A percentile compares a stretch with the other conserved stretches of the same genome.
Evolutionary conservation across 257 asterid species (phyloP).

Genomic region (Eustoma russellianum): DNA sequence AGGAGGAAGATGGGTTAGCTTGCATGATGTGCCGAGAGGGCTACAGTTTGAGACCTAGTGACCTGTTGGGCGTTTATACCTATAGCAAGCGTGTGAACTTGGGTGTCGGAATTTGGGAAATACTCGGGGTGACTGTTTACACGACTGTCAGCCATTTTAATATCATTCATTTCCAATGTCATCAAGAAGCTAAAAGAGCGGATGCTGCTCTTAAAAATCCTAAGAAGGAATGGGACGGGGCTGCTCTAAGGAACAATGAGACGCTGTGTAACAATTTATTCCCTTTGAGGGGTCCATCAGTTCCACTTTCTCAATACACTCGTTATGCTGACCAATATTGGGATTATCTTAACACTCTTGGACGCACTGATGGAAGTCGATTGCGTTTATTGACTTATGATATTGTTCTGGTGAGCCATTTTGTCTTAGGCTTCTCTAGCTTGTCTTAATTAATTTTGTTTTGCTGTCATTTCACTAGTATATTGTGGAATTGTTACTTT

Average conservation of each 20-base stretch:
- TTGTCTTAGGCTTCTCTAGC: conserved; percentile 4
- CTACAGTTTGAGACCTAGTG: conserved; percentile 77
- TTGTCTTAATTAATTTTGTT: not conserved
- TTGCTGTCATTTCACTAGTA: not conserved
- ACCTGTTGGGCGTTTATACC: conserved; percentile 76
- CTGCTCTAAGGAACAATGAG: conserved; percentile 91
- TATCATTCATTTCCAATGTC: conserved; percentile 98
- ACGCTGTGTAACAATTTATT: conserved; percentile 90
- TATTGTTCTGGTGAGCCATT: conserved; percentile 72
- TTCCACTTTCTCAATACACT: conserved; percentile 71
- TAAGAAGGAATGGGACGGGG: conserved; percentile 99
- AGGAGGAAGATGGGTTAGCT: conserved; percentile 91
- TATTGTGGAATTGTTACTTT: not conserved
- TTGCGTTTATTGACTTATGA: conserved; percentile 84
- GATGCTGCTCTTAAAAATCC: conserved; percentile 88
- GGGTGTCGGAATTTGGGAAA: conserved; percentile 80
- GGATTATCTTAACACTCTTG: conserved; percentile 90
- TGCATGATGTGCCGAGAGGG: conserved; percentile 99
- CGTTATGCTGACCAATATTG: conserved; percentile 94
- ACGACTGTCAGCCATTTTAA: conserved; percentile 98
- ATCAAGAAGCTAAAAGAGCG: conserved; percentile 97
- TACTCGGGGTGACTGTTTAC: conserved; percentile 91
- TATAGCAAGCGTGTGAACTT: conserved; percentile 94
- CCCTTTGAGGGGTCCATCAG: conserved; percentile 81
- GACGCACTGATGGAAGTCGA: conserved; percentile 97